Evolutionary conservation across 257 asterid species (phyloP).

Genomic region (Fraxinus excelsior): DNA sequence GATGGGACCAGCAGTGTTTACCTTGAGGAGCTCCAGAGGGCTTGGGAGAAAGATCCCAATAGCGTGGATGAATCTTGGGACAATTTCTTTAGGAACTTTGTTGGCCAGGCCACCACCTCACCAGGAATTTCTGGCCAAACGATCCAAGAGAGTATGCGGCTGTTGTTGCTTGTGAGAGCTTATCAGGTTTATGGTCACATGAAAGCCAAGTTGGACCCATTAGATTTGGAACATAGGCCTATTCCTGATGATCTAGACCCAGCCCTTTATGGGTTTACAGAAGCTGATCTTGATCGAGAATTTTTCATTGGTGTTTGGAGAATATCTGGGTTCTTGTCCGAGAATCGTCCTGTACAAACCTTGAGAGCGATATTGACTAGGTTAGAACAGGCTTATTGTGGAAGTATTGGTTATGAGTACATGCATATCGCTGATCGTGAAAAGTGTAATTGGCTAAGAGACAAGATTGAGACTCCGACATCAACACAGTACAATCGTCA

Average conservation of each 20-base stretch:
- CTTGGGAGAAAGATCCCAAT: slow-evolving; percentile 94
- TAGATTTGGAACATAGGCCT: slow-evolving; percentile 72
- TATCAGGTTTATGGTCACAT: slow-evolving; percentile 96
- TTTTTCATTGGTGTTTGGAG: slow-evolving; percentile 96
- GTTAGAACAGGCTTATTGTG: slow-evolving; percentile 95
- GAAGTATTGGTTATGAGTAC: slow-evolving; percentile 88
- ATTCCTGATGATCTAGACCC: slow-evolving; percentile 90
- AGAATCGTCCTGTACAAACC: slow-evolving; percentile 96
- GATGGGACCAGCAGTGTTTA: slow-evolving; percentile 96
- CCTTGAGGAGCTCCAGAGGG: slow-evolving; percentile 97
- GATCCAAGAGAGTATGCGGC: slow-evolving; percentile 95
- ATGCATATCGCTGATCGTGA: slow-evolving; percentile 97
- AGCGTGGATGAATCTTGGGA: slow-evolving; percentile 99
- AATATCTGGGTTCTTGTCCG: slow-evolving; percentile 91
- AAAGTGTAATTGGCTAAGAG: slow-evolving; percentile 96
- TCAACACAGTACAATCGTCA: slow-evolving; percentile 61
- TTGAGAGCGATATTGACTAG: slow-evolving; percentile 82
- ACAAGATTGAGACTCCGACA: slow-evolving; percentile 89
- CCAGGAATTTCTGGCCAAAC: slow-evolving; percentile 98
- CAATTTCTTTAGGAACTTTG: slow-evolving; percentile 90
- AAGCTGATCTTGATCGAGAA: slow-evolving; percentile 94
- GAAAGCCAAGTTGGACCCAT: slow-evolving; percentile 92
- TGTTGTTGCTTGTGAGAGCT: slow-evolving; percentile 87
- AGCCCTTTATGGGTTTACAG: slow-evolving; percentile 80
- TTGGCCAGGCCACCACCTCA: slow-evolving; percentile 84